These are phyloP conservation scores for Trichoderma erinaceum DNA, from an alignment of 495 filamentous ascomycete species.

Conservation along the genomic window DNA sequence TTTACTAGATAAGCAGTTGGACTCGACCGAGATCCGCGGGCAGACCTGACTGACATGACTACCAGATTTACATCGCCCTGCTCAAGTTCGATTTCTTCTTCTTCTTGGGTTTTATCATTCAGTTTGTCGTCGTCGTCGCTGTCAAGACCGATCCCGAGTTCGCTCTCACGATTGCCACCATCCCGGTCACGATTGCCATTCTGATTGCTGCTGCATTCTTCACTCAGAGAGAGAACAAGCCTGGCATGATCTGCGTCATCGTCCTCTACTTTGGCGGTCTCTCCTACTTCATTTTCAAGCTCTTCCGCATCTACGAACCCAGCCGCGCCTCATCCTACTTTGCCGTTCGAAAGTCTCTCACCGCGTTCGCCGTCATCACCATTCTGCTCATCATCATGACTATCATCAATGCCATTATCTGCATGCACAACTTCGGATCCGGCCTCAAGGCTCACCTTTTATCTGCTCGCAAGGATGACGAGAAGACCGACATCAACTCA, in stretches of 20 bases:
- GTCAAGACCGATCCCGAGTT: slow-evolving; percentile 65
- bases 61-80: slow-evolving; percentile 90
- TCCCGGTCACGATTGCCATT: slow-evolving; percentile 85
- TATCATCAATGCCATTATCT: slow-evolving; percentile 80
- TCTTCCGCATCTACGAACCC: slow-evolving; percentile 83
- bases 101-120: slow-evolving; percentile 96
- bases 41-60: slow-evolving; percentile 28
- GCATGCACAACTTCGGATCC: slow-evolving; percentile 83
- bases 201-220: slow-evolving; percentile 78
- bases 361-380: slow-evolving; percentile 89
- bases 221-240: slow-evolving; percentile 72
- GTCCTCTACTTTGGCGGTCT: slow-evolving; percentile 83
- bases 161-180: slow-evolving; percentile 76
- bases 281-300: slow-evolving; percentile 97
- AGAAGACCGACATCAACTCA: slow-evolving; percentile 67
- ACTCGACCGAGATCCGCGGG: slow-evolving; percentile 10
- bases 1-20: background rate
- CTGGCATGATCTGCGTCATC: slow-evolving; percentile 72
- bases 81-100: slow-evolving; percentile 99
- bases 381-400: slow-evolving; percentile 81
- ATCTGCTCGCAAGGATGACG: slow-evolving; percentile 55
- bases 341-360: slow-evolving; percentile 72
- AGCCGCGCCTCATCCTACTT: slow-evolving; percentile 50
- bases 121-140: slow-evolving; percentile 89
- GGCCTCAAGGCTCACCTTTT: slow-evolving; percentile 84